phyloP scores from a whole-genome alignment of 2,329 filamentous ascomycete genomes.

The Epichloe hybrida region DNA sequence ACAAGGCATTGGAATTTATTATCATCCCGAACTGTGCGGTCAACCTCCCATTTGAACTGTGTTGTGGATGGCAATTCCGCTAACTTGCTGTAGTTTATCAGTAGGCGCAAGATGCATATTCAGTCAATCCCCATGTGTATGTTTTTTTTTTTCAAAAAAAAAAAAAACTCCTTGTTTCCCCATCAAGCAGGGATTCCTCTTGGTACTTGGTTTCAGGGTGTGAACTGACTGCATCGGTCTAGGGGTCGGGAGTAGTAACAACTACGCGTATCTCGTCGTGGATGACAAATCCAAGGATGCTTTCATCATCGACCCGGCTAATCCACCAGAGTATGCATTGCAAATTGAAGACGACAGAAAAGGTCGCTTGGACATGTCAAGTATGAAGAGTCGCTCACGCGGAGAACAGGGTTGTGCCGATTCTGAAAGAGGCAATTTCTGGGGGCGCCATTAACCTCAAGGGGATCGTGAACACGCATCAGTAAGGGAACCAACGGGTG shows the following conservation, averaged over 20 bases:
- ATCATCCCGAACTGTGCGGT: background rate
- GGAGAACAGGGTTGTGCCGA: conserved; percentile 38
- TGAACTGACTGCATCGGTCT: background rate
- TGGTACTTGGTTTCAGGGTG: background rate
- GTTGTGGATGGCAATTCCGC: background rate
- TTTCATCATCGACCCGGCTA: conserved; percentile 67
- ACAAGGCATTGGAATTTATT: background rate
- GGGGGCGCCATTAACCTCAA: conserved; percentile 66
- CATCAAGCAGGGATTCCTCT: background rate
- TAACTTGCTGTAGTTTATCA: background rate
- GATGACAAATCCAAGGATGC: conserved; percentile 68
- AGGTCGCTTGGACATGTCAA: background rate
- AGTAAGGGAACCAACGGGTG: conserved; percentile 48
- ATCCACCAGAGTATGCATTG: conserved; percentile 55
- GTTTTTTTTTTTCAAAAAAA: conserved; percentile 13
- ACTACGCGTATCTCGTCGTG: conserved; percentile 73
- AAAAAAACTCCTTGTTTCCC: background rate
- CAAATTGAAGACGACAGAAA: background rate
- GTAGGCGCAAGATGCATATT: conserved; percentile 54
- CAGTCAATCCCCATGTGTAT: conserved; percentile 81
- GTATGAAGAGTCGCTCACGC: conserved; percentile 4
- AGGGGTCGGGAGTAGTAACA: conserved; percentile 69
- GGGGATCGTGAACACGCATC: conserved; percentile 91
- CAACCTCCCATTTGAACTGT: background rate
- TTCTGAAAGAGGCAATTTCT: conserved; percentile 60